These are phyloP conservation scores for Sanghuangporus sanghuang DNA, from an alignment of 1,284 basidiomycete species.

Conservation along the genomic window DNA sequence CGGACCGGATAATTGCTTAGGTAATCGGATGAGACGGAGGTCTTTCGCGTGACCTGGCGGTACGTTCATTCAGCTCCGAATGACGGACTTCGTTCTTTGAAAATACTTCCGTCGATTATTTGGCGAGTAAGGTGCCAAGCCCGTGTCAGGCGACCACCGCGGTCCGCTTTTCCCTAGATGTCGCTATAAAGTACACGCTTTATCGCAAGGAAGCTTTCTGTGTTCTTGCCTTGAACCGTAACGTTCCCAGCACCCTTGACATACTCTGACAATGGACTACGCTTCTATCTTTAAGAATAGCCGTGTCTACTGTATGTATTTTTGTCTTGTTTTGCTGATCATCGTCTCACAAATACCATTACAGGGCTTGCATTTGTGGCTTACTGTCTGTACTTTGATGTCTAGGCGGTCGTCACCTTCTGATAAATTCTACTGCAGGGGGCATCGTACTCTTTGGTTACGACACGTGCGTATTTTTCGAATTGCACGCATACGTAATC, in stretches of 20 bases:
- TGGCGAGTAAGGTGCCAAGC: background rate
- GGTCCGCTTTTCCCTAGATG: background rate
- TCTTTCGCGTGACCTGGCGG: too few relatives aligned
- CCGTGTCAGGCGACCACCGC: background rate
- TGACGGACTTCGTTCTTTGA: too few relatives aligned
- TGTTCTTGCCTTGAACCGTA: background rate
- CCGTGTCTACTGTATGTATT: conserved; percentile 48
- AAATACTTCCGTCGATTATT: background rate
- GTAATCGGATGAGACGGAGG: too few relatives aligned
- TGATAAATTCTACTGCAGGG: conserved; percentile 31
- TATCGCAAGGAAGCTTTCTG: background rate
- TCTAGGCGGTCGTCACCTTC: background rate
- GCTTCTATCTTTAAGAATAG: conserved; percentile 42
- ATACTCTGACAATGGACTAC: background rate
- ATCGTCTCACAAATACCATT: conserved; percentile 44
- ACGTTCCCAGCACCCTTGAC: background rate
- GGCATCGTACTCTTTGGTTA: conserved; percentile 79
- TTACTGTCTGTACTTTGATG: background rate
- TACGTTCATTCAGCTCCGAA: too few relatives aligned
- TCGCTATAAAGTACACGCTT: background rate
- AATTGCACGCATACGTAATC: background rate
- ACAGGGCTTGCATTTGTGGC: background rate
- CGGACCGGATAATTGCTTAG: too few relatives aligned
- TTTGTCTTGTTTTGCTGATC: conserved; percentile 54
- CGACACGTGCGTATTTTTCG: conserved; percentile 48